Conservation (phyloP, 306 rosid species). For the Oxytropis ochrocephala region DNA sequence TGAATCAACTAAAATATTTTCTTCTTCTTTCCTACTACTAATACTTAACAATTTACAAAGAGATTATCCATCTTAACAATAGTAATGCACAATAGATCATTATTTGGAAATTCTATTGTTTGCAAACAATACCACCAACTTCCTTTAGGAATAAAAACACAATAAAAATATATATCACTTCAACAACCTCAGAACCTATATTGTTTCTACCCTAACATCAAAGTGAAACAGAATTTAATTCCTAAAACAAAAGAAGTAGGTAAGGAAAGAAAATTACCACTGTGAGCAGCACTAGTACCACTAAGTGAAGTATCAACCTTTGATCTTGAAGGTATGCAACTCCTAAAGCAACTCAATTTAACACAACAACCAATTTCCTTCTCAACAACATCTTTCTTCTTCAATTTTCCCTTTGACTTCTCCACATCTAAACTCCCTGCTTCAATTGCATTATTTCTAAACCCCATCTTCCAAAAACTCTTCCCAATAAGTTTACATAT, state of each 20-base stretch:
- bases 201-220: slow-evolving; percentile 8
- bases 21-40: not conserved
- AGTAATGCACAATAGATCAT: not conserved
- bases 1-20: not conserved
- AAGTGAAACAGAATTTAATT: not conserved
- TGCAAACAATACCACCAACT: slow-evolving; percentile 14
- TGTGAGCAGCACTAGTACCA: slow-evolving; percentile 40
- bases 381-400: slow-evolving; percentile 38
- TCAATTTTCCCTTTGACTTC: slow-evolving; percentile 42
- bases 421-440: slow-evolving; percentile 57
- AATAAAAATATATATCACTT: not conserved
- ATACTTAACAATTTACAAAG: not conserved
- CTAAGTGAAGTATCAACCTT: slow-evolving; percentile 74
- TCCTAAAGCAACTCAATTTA: slow-evolving; percentile 51
- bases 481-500: slow-evolving; percentile 13
- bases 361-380: slow-evolving; percentile 68
- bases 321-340: slow-evolving; percentile 84
- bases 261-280: slow-evolving; percentile 42
- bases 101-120: not conserved
- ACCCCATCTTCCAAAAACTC: slow-evolving; percentile 54
- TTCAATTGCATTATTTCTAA: slow-evolving; percentile 49
- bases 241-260: not conserved
- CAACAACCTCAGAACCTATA: slow-evolving; percentile 1
- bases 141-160: not conserved
- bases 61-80: not conserved